Percentiles rank a stretch among this genome's conserved stretches.
phyloP scores from a whole-genome alignment of 192 early-diverging fungal species.

The Backusella macrospora region DNA sequence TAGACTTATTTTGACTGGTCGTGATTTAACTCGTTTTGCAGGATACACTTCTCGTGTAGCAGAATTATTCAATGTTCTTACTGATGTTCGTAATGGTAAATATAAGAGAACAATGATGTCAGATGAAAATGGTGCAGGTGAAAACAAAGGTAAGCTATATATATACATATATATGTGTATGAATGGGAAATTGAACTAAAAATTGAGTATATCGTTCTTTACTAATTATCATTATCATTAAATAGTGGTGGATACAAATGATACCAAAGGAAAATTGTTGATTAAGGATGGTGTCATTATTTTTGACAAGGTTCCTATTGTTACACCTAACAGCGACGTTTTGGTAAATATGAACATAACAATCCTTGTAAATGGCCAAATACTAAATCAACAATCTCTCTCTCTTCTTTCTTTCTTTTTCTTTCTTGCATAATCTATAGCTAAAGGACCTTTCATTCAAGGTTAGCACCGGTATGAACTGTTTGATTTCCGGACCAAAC shows the following conservation, averaged over 20 bases:
- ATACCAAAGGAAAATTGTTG: constrained; percentile 54
- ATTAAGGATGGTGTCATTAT: constrained; percentile 58
- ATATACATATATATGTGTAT: neutral
- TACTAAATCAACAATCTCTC: neutral
- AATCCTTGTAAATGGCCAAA: neutral
- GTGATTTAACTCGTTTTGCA: constrained; percentile 65
- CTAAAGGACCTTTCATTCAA: constrained; percentile 73
- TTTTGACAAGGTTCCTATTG: constrained; percentile 77
- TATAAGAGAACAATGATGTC: constrained; percentile 59
- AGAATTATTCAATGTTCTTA: constrained; percentile 60
- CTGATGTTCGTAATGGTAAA: constrained; percentile 56
- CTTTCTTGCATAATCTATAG: constrained; percentile 16
- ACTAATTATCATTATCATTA: neutral
- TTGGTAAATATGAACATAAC: constrained; percentile 33
- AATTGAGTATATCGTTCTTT: too few species aligned
- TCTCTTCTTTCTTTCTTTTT: too few species aligned
- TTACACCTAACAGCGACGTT: constrained; percentile 74
- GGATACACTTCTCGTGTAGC: constrained; percentile 65
- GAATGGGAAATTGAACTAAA: neutral
- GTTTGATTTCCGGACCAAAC: constrained; percentile 71
- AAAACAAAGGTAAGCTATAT: constrained; percentile 34
- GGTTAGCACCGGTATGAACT: constrained; percentile 72
- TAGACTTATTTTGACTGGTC: constrained; percentile 63
- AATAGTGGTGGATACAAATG: constrained; percentile 47
- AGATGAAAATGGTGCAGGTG: constrained; percentile 37